These are phyloP conservation scores for Carex arenaria DNA, from an alignment of 202 grass and related monocot species.

Conservation along the genomic window DNA sequence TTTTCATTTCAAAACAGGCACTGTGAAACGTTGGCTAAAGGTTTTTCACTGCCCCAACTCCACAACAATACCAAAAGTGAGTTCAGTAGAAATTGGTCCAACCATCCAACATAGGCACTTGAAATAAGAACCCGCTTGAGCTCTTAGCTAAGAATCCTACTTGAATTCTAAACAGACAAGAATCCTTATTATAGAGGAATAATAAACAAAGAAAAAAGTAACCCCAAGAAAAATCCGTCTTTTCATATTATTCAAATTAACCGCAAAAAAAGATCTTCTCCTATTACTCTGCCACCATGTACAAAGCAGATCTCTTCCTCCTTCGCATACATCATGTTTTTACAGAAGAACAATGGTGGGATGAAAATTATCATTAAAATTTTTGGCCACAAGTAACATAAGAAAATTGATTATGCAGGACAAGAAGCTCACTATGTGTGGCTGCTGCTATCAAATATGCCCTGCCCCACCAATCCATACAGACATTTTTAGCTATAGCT, in stretches of 20 bases:
- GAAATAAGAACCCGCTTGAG: neutral
- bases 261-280: neutral
- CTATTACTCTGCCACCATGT: neutral
- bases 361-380: neutral
- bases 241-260: neutral
- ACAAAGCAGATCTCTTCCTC: neutral
- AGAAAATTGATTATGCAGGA: neutral
- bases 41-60: neutral
- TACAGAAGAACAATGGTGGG: neutral
- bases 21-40: neutral
- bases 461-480: neutral
- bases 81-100: neutral
- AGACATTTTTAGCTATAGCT: slow-evolving; percentile 10
- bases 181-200: neutral
- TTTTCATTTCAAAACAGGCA: neutral
- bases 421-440: neutral
- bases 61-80: neutral
- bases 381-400: neutral
- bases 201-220: neutral
- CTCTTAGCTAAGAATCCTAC: neutral
- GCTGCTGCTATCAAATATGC: neutral
- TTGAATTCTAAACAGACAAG: neutral
- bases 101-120: neutral
- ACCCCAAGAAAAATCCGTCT: neutral
- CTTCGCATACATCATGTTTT: neutral